These are phyloP conservation scores for Intubia oerlemansii DNA, from an alignment of 2,329 filamentous ascomycete genomes.

Conservation along the genomic window DNA sequence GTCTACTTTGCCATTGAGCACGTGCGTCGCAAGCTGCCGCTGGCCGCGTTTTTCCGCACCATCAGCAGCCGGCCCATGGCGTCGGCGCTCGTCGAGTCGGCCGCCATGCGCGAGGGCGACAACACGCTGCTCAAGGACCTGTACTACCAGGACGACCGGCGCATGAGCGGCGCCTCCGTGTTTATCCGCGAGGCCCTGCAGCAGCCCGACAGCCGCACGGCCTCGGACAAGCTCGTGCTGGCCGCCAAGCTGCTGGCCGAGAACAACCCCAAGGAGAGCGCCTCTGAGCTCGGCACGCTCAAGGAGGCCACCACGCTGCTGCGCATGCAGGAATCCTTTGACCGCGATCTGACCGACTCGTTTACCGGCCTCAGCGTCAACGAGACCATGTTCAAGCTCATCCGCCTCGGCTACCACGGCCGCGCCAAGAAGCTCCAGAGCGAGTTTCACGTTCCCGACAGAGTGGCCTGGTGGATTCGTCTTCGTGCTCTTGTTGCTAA, in stretches of 20 bases:
- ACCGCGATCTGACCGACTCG: conserved; percentile 56
- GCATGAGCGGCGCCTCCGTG: conserved; percentile 70
- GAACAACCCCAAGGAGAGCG: conserved; percentile 51
- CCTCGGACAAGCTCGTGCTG: conserved; percentile 72
- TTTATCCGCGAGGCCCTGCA: conserved; percentile 67
- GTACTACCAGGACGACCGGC: conserved; percentile 90
- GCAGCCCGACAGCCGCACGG: conserved; percentile 46
- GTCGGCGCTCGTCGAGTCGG: conserved; percentile 73
- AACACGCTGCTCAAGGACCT: conserved; percentile 79
- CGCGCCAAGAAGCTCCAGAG: conserved; percentile 71
- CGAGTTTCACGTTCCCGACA: conserved; percentile 87
- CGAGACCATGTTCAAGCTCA: conserved; percentile 77
- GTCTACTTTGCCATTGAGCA: conserved; percentile 77
- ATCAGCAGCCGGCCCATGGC: conserved; percentile 74
- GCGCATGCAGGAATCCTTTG: conserved; percentile 68
- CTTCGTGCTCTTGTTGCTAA: conserved; percentile 76
- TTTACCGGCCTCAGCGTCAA: conserved; percentile 77
- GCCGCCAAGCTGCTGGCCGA: conserved; percentile 68
- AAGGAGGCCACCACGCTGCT: conserved; percentile 65
- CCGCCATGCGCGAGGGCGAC: conserved; percentile 46
- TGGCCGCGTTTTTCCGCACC: conserved; percentile 79
- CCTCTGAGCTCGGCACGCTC: conserved; percentile 51
- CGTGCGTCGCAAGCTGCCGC: conserved; percentile 71
- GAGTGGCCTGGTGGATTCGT: conserved; percentile 67
- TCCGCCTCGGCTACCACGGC: conserved; percentile 61